Base-by-base conservation (phyloP, 2,329 filamentous ascomycete genomes). In the Botrytis hyacinthi region DNA sequence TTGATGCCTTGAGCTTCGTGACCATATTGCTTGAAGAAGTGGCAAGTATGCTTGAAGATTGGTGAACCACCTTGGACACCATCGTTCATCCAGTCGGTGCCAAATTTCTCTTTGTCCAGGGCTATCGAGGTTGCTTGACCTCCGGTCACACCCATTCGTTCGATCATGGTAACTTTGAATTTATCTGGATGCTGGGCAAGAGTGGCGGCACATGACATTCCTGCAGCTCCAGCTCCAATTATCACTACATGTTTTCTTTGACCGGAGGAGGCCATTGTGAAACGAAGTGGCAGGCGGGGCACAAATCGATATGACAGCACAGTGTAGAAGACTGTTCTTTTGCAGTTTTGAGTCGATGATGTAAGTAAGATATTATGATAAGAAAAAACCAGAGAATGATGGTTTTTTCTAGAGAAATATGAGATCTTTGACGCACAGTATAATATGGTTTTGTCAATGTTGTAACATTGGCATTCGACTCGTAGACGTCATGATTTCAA, bases 21-120 rank as follows among this genome's bases (percentile, higher is more conserved):
- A 20, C 86, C 86, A 76, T 90, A 86, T 68, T 86, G 83, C 8
- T 85, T 83, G 78, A 91, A 91, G 85, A 90, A 90, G 70, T 87
- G 88, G 84, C 91, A 87, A 0, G 89, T 91, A 78, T 91, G 89
- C 78, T 91, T 88, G 81, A 91, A 91, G 76, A 91, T 91, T 82
- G 90, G 54, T 29, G 65, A 83, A 59, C 20, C 89, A 44, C 89
- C 89, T 78, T 91, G 89, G 1, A 91, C 88, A 66, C 88, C 88
- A 76, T 90, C 86, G 74, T 91, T 90, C 80, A 90, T 84, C 87
- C 88, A 90, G 62, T 84, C 83, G 7, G 88, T 87, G 10, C 87
- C 88, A 78, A 88, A 87, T 74, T 85, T 86, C 54, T 85, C 78
- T 76, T 88, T 85, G 75, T 90, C 86, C 10, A 91, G 78, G 3